These are phyloP conservation scores for Cunninghamia lanceolata DNA, from an alignment of 75 land plant genomes.

Conservation along the genomic window DNA sequence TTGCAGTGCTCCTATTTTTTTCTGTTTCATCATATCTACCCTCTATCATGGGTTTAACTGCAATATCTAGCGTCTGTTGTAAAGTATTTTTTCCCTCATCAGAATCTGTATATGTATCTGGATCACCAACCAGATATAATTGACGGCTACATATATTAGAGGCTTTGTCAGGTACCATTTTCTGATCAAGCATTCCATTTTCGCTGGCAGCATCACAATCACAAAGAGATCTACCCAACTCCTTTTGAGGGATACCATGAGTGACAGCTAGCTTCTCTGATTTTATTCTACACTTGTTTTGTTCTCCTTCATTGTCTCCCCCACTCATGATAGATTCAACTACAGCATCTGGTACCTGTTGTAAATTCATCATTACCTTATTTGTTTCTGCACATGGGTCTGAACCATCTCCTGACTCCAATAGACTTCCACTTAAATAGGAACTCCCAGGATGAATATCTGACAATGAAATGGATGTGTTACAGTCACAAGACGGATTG, in stretches of 20 bases:
- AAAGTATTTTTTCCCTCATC: neutral
- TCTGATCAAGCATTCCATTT: neutral
- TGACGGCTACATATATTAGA: neutral
- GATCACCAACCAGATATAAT: neutral
- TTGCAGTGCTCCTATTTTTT: neutral
- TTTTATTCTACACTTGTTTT: neutral
- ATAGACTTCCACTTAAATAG: neutral
- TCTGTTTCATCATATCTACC: neutral
- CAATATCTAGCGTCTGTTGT: neutral
- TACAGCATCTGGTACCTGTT: neutral
- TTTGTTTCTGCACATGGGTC: neutral
- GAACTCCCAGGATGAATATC: neutral
- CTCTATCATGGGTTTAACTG: neutral
- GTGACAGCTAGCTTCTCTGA: neutral
- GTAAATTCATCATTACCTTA: neutral
- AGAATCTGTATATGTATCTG: slow-evolving; percentile 1
- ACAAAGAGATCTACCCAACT: neutral
- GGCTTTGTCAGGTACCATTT: neutral
- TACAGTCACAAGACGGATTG: neutral
- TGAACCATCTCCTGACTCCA: neutral
- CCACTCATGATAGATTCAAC: neutral
- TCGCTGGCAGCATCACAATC: neutral
- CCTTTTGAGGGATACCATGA: neutral
- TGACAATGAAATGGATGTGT: neutral
- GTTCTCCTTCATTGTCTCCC: neutral